A percentile compares a stretch with the other conserved stretches of the same genome.
These are phyloP conservation scores for Sorghum bicolor DNA, from an alignment of 176 grass and related monocot species.

Conservation along the genomic window DNA sequence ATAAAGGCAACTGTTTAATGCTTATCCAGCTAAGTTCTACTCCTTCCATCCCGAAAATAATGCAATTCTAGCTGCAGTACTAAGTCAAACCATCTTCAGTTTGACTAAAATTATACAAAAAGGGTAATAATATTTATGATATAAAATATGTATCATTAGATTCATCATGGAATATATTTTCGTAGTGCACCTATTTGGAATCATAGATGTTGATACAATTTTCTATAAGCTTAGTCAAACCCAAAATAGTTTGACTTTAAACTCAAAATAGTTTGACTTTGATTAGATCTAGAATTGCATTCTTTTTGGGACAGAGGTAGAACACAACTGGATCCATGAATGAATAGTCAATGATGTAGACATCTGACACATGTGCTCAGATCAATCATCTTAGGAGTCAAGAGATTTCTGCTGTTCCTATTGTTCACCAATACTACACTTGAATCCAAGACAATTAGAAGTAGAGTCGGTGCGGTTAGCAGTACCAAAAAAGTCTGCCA, in stretches of 20 bases:
- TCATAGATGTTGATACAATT: neutral
- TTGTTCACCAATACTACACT: conserved; percentile 3
- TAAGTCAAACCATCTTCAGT: neutral
- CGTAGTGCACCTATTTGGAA: neutral
- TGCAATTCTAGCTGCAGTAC: neutral
- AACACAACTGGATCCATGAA: conserved; percentile 1
- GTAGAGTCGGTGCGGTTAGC: neutral
- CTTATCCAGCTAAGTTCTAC: neutral
- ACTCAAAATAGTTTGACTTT: neutral
- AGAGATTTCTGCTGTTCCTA: neutral
- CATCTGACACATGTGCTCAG: neutral
- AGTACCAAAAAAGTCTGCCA: neutral
- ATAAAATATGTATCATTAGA: neutral
- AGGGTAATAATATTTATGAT: neutral
- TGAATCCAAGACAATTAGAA: neutral
- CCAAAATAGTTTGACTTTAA: neutral
- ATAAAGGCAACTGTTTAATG: neutral
- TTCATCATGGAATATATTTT: neutral
- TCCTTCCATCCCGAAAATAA: neutral
- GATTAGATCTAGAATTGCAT: neutral
- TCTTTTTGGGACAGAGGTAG: neutral
- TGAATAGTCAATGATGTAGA: conserved; percentile 10
- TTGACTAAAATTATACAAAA: neutral
- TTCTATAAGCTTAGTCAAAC: neutral
- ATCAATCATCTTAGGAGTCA: neutral